Conservation (phyloP, 257 asterid species). For the Nicotiana otophora region DNA sequence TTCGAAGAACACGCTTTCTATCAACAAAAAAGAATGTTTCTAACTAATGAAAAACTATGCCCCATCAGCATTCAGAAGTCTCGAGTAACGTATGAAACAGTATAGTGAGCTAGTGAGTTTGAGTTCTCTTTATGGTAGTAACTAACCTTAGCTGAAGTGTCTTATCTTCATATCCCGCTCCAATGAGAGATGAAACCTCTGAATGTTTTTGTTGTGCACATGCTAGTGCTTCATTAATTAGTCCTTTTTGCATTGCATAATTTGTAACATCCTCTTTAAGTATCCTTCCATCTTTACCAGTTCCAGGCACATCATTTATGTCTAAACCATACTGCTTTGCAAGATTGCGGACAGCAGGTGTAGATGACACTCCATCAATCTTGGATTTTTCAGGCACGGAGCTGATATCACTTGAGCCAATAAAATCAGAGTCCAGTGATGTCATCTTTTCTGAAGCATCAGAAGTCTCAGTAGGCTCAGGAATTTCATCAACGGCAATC, state of each 20-base stretch:
- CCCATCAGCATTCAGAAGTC: background rate
- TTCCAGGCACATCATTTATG: constrained; percentile 63
- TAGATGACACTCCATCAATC: constrained; percentile 48
- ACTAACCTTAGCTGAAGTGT: constrained; percentile 61
- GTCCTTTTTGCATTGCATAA: constrained; percentile 50
- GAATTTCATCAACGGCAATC: constrained; percentile 55
- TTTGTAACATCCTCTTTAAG: constrained; percentile 61
- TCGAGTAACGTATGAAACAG: background rate
- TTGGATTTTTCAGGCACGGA: constrained; percentile 26
- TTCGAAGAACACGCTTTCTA: background rate
- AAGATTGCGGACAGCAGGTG: constrained; percentile 83
- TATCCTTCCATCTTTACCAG: constrained; percentile 73
- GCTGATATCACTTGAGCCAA: constrained; percentile 32
- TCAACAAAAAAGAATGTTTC: background rate
- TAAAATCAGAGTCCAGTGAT: constrained; percentile 24
- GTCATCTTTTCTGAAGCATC: constrained; percentile 32
- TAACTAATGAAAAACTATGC: background rate
- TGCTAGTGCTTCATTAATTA: constrained; percentile 30
- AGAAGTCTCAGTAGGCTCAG: constrained; percentile 18
- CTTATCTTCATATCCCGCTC: constrained; percentile 51
- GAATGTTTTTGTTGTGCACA: constrained; percentile 20
- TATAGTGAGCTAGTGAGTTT: background rate
- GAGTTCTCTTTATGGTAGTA: background rate
- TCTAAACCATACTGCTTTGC: constrained; percentile 61
- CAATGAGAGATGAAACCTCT: constrained; percentile 28